Evolutionary conservation across 805 yeast genomes (phyloP), one percentile per base, ranked within the genome.

Genomic region (Pichia sporocuriosa): DNA sequence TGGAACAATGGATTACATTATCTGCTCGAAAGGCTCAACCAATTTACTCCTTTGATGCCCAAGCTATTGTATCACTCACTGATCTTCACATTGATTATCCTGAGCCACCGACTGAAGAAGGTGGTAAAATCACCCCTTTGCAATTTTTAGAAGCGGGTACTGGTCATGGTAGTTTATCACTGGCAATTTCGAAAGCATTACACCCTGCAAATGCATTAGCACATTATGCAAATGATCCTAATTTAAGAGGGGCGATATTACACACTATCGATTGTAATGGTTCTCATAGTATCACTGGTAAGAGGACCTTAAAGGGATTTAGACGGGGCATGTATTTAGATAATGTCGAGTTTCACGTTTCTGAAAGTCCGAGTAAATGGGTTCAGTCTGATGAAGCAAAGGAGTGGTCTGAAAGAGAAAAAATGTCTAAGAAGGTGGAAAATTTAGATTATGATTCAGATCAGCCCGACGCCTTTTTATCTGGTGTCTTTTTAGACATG

Each of bases 131-230:
- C 27, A 7, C 50, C 56, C 70, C 72, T 1, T 40, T 59, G 10
- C 73, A 72, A 38, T 66, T 64, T 42, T 53, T 73, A 16, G 79
- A 73, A 48, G 76, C 76, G 1, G 79, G 79, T 4, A 73, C 78
- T 2, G 79, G 79, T 1, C 77, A 72, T 54, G 79, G 79, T 0
- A 71, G 77, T 3, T 50, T 73, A 36, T 59, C 73, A 4, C 39
- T 73, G 32, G 69, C 72, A 8, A 67, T 73, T 13, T 61, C 68
- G 20, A 63, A 58, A 21, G 58, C 56, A 13, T 50, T 73, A 1
- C 77, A 73, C 48, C 58, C 71, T 20, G 72, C 70, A 1, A 73
- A 73, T 47, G 64, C 66, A 15, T 63, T 47, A 40, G 58, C 59
- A 10, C 37, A 39, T 30, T 35, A 35, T 22, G 32, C 39, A 15